Evolutionary conservation across 2,329 filamentous ascomycete species (phyloP).

Genomic region (Exophiala xenobiotica): DNA sequence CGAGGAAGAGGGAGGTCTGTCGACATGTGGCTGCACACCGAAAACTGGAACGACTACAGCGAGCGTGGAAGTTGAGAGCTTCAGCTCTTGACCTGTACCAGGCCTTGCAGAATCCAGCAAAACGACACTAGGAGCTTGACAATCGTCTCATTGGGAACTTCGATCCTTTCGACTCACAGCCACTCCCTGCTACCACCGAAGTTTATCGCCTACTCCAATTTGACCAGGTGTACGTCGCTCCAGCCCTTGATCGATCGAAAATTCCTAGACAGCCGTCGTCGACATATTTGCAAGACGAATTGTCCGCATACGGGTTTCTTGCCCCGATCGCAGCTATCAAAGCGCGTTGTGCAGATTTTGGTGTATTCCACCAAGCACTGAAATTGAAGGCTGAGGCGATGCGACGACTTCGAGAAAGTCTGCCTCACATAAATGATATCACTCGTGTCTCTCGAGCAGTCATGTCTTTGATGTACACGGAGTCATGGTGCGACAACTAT

Average conservation of each 20-base stretch:
- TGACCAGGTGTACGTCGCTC: conserved; percentile 2
- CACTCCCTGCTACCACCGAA: conserved; percentile 6
- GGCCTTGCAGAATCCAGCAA: conserved; percentile 1
- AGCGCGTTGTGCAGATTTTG: neutral
- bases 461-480: conserved; percentile 8
- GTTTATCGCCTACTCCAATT: conserved; percentile 10
- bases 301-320: conserved; percentile 8
- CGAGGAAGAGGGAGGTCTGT: conserved; percentile 12
- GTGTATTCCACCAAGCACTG: conserved; percentile 4
- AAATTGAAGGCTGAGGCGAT: conserved; percentile 14
- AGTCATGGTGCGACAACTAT: conserved; percentile 9
- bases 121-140: neutral
- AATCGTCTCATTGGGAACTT: neutral
- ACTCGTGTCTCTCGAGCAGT: conserved; percentile 5
- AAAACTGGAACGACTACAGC: conserved; percentile 11
- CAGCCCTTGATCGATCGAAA: neutral
- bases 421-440: neutral
- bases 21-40: conserved; percentile 14
- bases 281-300: conserved; percentile 11
- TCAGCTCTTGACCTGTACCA: conserved; percentile 3
- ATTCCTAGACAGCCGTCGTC: neutral
- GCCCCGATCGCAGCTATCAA: conserved; percentile 11
- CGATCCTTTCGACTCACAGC: conserved; percentile 9
- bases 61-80: conserved; percentile 9
- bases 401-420: conserved; percentile 5